Evolutionary conservation across 202 grass and related monocot genomes (phyloP).

Genomic region (Panicum virgatum): DNA sequence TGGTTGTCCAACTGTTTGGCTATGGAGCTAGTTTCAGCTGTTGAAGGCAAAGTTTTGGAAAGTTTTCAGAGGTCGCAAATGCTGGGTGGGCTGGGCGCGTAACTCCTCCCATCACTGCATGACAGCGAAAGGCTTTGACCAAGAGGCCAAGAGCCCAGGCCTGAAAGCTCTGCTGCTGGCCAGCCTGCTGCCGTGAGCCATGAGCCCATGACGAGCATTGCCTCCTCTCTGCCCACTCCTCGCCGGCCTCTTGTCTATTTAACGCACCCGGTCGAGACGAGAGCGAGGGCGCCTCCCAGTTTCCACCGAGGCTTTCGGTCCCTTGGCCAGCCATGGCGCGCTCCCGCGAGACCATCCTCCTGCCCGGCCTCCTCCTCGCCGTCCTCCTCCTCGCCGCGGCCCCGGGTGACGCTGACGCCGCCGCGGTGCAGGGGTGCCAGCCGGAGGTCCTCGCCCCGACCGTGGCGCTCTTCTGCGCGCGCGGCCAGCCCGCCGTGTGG

Average conservation of each 20-base stretch:
- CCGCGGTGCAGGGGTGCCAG: neutral
- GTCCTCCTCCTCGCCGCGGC: neutral
- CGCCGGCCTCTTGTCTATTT: neutral
- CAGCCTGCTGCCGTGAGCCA: too few species aligned
- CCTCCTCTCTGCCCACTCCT: too few species aligned
- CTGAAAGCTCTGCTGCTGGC: too few species aligned
- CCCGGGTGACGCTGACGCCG: neutral
- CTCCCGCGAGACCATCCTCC: neutral
- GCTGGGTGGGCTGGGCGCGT: neutral
- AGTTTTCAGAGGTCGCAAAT: neutral
- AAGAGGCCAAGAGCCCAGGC: too few species aligned
- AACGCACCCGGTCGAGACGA: neutral
- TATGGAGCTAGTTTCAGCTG: too few species aligned
- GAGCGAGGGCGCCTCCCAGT: too few species aligned
- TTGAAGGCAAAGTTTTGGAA: too few species aligned
- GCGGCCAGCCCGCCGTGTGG: neutral
- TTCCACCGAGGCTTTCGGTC: too few species aligned
- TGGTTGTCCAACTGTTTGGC: too few species aligned
- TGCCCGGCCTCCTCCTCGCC: neutral
- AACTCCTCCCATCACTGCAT: too few species aligned
- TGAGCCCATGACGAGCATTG: neutral
- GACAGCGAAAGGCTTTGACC: too few species aligned
- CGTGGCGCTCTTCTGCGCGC: neutral
- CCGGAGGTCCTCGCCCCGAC: neutral
- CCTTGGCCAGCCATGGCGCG: neutral